Evolutionary conservation across 306 rosid species (phyloP), one percentile per base, ranked within the genome.

Genomic region (Mucuna pruriens): DNA sequence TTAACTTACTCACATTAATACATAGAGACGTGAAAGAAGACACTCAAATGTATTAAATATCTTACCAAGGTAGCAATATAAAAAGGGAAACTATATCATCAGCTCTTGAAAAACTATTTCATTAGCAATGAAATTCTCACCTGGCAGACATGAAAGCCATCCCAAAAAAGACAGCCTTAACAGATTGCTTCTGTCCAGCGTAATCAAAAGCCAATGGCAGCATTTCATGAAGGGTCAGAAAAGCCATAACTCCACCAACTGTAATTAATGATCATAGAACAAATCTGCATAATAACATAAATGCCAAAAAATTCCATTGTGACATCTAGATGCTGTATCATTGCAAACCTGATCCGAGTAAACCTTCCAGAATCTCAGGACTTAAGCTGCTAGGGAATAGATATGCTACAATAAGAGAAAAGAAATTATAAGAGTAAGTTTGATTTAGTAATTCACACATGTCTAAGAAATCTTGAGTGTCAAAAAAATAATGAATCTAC

Each of bases 111-210:
- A 66, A 57, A 58, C 58, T 60, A 54, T 36, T 70, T 55, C 6
- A 79, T 75, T 68, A 26, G 80, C 63, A 39, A 80, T 20, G 63
- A 80, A 82, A 76, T 78, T 58, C 46, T 86, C 82, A 95, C 98
- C 97, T 95, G 38, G 95, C 97, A 72, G 98, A 95, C 98, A 95
- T 95, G 87, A 91, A 95, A 49, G 97, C 97, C 98, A 95, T 95
- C 84, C 98, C 97, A 79, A 86, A 85, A 86, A 95, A 95, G 62
- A 95, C 97, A 1, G 97, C 97, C 88, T 95, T 95, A 46, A 92
- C 87, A 26, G 97, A 93, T 82, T 86, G 98, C 90, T 95, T 95
- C 85, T 82, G 94, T 75, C 97, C 97, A 9, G 98, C 98, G 90
- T 95, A 89, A 80, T 92, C 97, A 84, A 95, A 95, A 6, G 98